Percentiles rank a stretch among this genome's conserved stretches.
These are phyloP conservation scores for Albugo candida DNA, from an alignment of 352 stramenopile species.

Conservation along the genomic window DNA sequence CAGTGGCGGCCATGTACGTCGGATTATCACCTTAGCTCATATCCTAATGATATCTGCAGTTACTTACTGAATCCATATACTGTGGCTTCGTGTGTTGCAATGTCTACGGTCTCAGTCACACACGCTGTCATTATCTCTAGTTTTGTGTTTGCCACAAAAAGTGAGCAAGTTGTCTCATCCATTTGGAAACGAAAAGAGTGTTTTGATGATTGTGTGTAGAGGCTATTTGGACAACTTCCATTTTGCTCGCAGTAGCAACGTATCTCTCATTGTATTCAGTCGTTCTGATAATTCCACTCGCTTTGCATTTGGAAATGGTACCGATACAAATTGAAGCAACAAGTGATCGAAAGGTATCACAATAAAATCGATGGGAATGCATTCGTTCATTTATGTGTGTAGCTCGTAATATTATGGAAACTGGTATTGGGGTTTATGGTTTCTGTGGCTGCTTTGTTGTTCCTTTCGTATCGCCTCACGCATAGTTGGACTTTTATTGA, in stretches of 20 bases:
- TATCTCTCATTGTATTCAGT: conserved; percentile 63
- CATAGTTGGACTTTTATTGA: conserved; percentile 38
- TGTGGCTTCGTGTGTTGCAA: conserved; percentile 35
- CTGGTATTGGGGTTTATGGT: conserved; percentile 5
- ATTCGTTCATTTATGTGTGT: background rate
- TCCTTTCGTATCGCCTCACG: conserved; percentile 30
- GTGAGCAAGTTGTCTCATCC: conserved; percentile 11
- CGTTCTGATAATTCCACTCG: conserved; percentile 34
- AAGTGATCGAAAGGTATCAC: background rate
- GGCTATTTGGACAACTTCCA: conserved; percentile 17
- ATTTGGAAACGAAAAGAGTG: background rate
- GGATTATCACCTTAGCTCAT: background rate
- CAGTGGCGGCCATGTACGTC: conserved; percentile 30
- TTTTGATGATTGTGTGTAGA: conserved; percentile 11
- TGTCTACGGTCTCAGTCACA: conserved; percentile 50
- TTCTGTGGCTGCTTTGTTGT: conserved; percentile 16
- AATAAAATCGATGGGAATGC: background rate
- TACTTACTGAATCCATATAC: conserved; percentile 67
- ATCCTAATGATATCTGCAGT: conserved; percentile 7
- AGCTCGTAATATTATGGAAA: conserved; percentile 1
- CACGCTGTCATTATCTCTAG: conserved; percentile 44
- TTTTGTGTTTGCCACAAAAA: conserved; percentile 46
- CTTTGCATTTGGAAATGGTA: conserved; percentile 5
- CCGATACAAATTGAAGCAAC: background rate
- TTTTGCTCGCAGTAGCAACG: conserved; percentile 34